Base-by-base conservation (phyloP, 305 asterid genomes). In the Plantago rigida region DNA sequence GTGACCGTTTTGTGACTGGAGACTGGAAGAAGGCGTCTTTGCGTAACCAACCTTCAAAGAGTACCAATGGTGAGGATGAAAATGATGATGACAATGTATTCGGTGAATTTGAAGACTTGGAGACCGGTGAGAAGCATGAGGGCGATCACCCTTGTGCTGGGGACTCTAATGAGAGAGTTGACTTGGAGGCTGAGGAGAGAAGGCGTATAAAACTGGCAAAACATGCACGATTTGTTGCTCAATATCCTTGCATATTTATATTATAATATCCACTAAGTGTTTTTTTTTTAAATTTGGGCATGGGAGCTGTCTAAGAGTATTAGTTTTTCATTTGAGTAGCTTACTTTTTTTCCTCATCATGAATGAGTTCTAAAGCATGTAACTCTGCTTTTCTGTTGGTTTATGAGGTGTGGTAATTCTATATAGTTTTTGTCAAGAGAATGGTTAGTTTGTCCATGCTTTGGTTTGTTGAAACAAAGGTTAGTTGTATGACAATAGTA, bases 31-130 rank as follows among this genome's bases (percentile, higher is more conserved):
- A 83, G 74, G 96, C 88, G 41, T 86, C 94, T 66, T 66, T 68
- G 65, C 78, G 94, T 76, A 92, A 89, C 69, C 72, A 74, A 70
- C 69, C 62, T 58, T 58, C 79, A 13, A 79, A 67, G 42, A 88
- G 67, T 65, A 65, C 69, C 19, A 24, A 51, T 64, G 85, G 64
- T 73, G 80, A 54, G 68, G 63, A 66, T 58, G 81, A 66, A 52
- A 79, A 72, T 13, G 86, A 77, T 42, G 81, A 69, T 51, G 92
- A 75, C 56, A 76, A 58, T 51, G 80, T 76, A 53, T 74, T 79
- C 72, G 99, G 94, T 64, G 96, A 86, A 51, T 86, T 92, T 77
- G 96, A 89, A 79, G 99, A 92, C 78, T 66, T 92, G 79, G 99
- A 92, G 82, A 87, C 96, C 9, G 99, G 97, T 69, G 76, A 81